These are phyloP conservation scores for Fusarium camptoceras DNA, from an alignment of 2,329 filamentous ascomycete species.

Conservation along the genomic window DNA sequence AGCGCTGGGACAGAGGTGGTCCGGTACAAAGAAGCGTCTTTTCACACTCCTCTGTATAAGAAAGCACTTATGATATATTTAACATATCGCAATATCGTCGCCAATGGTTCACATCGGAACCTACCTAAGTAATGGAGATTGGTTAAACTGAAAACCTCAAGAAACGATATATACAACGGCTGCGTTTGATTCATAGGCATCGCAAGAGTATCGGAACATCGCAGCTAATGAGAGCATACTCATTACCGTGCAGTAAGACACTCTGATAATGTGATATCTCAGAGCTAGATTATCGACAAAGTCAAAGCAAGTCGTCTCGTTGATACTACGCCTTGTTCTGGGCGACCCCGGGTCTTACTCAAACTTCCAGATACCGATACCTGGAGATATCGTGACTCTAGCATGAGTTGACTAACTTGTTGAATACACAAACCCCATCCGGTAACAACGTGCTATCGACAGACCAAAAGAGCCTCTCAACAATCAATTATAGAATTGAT, in stretches of 20 bases:
- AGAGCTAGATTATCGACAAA: background rate
- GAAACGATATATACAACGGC: background rate
- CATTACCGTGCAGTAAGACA: background rate
- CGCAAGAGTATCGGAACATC: background rate
- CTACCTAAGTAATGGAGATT: background rate
- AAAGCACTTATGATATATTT: background rate
- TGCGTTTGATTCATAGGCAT: background rate
- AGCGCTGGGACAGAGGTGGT: background rate
- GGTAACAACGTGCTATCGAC: background rate
- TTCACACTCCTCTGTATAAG: background rate
- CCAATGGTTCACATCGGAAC: background rate
- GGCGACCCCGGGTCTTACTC: background rate
- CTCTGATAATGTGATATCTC: background rate
- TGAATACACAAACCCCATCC: background rate
- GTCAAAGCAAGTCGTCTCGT: background rate
- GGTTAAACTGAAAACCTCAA: background rate
- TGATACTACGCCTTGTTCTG: background rate
- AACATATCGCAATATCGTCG: background rate
- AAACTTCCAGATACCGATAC: background rate
- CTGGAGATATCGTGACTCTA: background rate
- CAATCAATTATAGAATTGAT: background rate
- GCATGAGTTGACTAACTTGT: background rate
- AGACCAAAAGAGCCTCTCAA: background rate
- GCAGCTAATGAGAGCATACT: background rate
- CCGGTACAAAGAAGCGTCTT: background rate